Evolutionary conservation across 2,329 filamentous ascomycete species (phyloP).

Genomic region (Claviceps paspali): DNA sequence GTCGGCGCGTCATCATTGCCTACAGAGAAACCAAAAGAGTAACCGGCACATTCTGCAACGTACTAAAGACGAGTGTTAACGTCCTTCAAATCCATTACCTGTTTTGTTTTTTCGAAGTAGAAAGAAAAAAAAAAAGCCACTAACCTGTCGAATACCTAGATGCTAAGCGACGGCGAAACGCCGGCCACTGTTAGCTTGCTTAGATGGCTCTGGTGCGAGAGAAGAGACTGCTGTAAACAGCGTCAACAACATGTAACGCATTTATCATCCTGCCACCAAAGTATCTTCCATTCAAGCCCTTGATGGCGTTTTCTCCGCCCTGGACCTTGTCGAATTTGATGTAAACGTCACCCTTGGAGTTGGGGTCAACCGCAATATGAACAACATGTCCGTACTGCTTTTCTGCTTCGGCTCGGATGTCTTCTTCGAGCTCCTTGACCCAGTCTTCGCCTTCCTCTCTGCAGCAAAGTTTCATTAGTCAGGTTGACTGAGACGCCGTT

Average conservation of each 20-base stretch:
- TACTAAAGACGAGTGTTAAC: constrained; percentile 3
- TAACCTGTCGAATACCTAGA: constrained; percentile 33
- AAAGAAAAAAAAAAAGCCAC: too few relatives aligned
- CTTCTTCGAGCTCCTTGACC: constrained; percentile 87
- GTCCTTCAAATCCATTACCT: constrained; percentile 1
- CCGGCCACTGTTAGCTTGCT: constrained; percentile 35
- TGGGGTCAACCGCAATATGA: constrained; percentile 88
- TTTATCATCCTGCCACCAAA: constrained; percentile 90
- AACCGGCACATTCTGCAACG: neutral
- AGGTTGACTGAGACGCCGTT: too few relatives aligned
- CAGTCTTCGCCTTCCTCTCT: constrained; percentile 78
- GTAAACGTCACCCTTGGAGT: constrained; percentile 91
- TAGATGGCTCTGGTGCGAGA: constrained; percentile 71
- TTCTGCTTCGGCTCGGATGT: constrained; percentile 85
- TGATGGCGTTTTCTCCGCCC: constrained; percentile 93
- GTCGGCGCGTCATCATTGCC: neutral
- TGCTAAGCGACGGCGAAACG: constrained; percentile 21
- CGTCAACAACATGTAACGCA: constrained; percentile 91
- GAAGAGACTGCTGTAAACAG: constrained; percentile 96
- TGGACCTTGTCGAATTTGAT: constrained; percentile 95
- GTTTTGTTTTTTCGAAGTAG: neutral
- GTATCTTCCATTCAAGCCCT: constrained; percentile 90
- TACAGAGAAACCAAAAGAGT: neutral
- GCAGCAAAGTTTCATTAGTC: constrained; percentile 11
- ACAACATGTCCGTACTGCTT: constrained; percentile 93